These are phyloP conservation scores for Yarrowia phangngaensis DNA, from an alignment of 805 yeast species.

Conservation along the genomic window DNA sequence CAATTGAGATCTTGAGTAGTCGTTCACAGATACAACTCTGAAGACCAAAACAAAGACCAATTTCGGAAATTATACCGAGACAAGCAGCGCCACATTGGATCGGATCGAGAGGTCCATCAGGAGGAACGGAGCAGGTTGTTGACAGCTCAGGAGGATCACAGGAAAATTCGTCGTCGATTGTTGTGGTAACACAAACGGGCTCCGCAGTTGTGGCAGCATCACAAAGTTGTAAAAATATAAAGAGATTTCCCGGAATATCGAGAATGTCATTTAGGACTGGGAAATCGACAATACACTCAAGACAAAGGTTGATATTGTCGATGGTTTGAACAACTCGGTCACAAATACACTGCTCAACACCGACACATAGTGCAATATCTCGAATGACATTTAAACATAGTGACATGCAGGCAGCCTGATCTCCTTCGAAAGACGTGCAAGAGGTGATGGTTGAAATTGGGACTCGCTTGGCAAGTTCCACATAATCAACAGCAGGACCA, in stretches of 20 bases:
- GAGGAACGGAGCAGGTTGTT: slow-evolving; percentile 2
- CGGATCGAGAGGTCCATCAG: background rate
- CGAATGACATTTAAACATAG: slow-evolving; percentile 15
- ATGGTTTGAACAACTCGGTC: slow-evolving; percentile 14
- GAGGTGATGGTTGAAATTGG: slow-evolving; percentile 13
- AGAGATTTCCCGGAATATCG: slow-evolving; percentile 4
- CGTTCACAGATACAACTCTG: slow-evolving; percentile 3
- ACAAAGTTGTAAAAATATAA: slow-evolving; percentile 8
- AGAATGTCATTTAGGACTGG: slow-evolving; percentile 1
- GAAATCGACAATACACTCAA: slow-evolving; percentile 7
- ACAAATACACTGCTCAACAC: slow-evolving; percentile 12
- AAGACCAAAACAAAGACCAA: slow-evolving; percentile 12
- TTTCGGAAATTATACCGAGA: slow-evolving; percentile 2
- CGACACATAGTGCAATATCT: slow-evolving; percentile 17
- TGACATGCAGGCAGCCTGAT: slow-evolving; percentile 11
- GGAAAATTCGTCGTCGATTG: slow-evolving; percentile 1
- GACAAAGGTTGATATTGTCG: slow-evolving; percentile 16
- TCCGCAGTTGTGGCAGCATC: slow-evolving; percentile 7
- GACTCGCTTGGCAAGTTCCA: slow-evolving; percentile 16
- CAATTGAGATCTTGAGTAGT: background rate
- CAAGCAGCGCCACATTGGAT: slow-evolving; percentile 6
- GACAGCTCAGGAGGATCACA: slow-evolving; percentile 13
- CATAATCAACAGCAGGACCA: slow-evolving; percentile 8
- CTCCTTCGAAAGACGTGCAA: slow-evolving; percentile 1
- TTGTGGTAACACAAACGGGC: slow-evolving; percentile 22